Evolutionary conservation across 495 filamentous ascomycete genomes (phyloP), one percentile per base, ranked within the genome.

Genomic region (Penicillium antarcticum): DNA sequence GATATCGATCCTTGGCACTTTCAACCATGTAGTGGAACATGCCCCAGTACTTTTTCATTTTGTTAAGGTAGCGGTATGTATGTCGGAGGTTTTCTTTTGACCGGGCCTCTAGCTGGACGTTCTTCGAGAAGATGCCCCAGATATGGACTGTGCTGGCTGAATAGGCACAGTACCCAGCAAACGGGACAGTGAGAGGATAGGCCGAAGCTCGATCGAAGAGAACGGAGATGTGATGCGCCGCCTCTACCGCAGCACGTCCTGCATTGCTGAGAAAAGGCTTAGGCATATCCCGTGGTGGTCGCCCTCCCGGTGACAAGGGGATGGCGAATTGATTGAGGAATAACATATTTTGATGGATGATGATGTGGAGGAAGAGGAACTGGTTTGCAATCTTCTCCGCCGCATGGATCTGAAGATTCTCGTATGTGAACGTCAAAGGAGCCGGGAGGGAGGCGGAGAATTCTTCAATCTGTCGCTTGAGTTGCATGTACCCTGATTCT

Each of bases 1-100:
- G 82, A 66, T 95, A 98, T 49, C 94, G 84, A 50, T 94, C 89
- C 51, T 92, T 92, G 23, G 96, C 79, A 63, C 92, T 95, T 60
- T 97, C 90, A 2, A 87, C 86, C 83, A 97, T 92, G 68, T 88
- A 96, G 63, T 95, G 89, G 65, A 97, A 96, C 84, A 96, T 91
- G 47, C 92, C 94, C 94, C 94, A 98, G 63, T 94, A 91, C 53
- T 87, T 88, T 73, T 95, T 96, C 87, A 97, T 94, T 67, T 92
- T 92, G 53, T 84, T 84, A 19, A 98, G 74, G 53, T 95, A 98
- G 57, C 87, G 86, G 53, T 97, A 86, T 36, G 95, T 97, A 50
- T 84, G 88, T 2, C 87, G 84, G n/a, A 97, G 80, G 62, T 95
- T 88, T 58, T 86, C 83, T 70, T 92, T 96, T 21, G 89, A 87